A percentile compares a stretch with the other conserved stretches of the same genome.
phyloP scores from a whole-genome alignment of 139 green algal genomes.

The Yamagishiella unicocca region DNA sequence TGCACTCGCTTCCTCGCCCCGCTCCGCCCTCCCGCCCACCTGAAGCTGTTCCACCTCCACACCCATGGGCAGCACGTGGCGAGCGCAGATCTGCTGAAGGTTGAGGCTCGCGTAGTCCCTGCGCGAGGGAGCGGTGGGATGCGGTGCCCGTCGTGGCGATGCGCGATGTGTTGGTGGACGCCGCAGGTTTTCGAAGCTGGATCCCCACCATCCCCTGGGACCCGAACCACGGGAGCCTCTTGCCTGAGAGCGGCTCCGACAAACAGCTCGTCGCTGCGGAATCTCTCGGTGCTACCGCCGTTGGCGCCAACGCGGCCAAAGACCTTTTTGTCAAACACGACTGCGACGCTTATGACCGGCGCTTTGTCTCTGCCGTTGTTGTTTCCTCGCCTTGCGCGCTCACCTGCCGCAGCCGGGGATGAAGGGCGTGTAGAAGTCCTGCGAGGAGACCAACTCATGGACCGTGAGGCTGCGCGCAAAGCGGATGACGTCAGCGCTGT shows the following conservation, averaged over 20 bases:
- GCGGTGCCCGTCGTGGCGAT: too few relatives aligned
- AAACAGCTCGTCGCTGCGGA: too few relatives aligned
- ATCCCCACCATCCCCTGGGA: too few relatives aligned
- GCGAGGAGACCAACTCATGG: slow-evolving; percentile 21
- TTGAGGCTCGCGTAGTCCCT: slow-evolving; percentile 29
- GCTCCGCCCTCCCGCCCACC: neutral
- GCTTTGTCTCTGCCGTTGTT: neutral
- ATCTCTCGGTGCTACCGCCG: too few relatives aligned
- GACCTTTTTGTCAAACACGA: too few relatives aligned
- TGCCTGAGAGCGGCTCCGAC: too few relatives aligned
- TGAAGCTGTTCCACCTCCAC: slow-evolving; percentile 53
- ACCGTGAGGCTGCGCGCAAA: slow-evolving; percentile 32
- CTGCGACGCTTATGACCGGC: too few relatives aligned
- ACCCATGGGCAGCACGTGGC: slow-evolving; percentile 42
- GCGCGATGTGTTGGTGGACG: too few relatives aligned
- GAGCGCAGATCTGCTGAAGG: slow-evolving; percentile 24
- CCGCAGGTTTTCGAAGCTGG: too few relatives aligned
- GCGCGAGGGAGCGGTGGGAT: neutral
- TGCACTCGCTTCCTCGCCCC: neutral
- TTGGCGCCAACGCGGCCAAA: too few relatives aligned
- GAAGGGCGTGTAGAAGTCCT: slow-evolving; percentile 47
- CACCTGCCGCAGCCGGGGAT: slow-evolving; percentile 42
- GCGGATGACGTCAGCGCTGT: slow-evolving; percentile 29
- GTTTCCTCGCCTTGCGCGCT: neutral
- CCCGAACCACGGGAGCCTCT: too few relatives aligned